Evolutionary conservation across 129 eudicot species (phyloP), one percentile per base, ranked within the genome.

Genomic region (Heracleum sosnowskyi): DNA sequence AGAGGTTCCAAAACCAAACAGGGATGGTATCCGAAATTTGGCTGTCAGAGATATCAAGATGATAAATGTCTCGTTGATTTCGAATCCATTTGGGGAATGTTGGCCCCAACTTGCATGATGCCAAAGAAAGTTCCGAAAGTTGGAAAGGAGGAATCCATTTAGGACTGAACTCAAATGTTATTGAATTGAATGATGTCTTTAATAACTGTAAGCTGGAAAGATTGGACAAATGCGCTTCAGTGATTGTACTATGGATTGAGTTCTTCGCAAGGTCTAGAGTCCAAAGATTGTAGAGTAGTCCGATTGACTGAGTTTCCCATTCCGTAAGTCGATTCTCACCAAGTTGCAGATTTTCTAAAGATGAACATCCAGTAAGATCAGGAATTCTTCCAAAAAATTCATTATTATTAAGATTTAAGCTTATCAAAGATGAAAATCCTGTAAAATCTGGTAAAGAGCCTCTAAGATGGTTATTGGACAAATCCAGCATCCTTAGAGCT

Each of bases 11-110:
- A 24, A 88, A 85, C 72, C 82, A 69, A 17, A 9, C 6, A n/a
- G 87, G 85, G 77, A 85, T 68, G 29, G 41, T 69, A 42, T 64
- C 88, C 24, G 83, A 46, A 76, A 82, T 80, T 17, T n/a, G 63
- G 26, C 41, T 55, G 72, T 40, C 51, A 4, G 86, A 74, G 15
- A 88, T 28, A 53, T 81, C 82, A 79, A 88, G 78, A 33, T 1
- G 0, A 0, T 4, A 5, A 9, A 83, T 17, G 13, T 20, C 22
- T 15, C 24, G 66, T 12, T 81, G 84, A 7, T 60, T 85, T 13
- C 29, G 64, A 64, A 88, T 80, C 91, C 87, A 88, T 0, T 28
- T 42, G 1, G 91, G 89, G 17, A 85, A 85, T 13, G 2, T 20
- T 47, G 84, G 86, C 0, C 91, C 89, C 40, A 88, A 20, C 15